Evolutionary conservation across 495 filamentous ascomycete species (phyloP).

Genomic region (Lophiotrema nucula): DNA sequence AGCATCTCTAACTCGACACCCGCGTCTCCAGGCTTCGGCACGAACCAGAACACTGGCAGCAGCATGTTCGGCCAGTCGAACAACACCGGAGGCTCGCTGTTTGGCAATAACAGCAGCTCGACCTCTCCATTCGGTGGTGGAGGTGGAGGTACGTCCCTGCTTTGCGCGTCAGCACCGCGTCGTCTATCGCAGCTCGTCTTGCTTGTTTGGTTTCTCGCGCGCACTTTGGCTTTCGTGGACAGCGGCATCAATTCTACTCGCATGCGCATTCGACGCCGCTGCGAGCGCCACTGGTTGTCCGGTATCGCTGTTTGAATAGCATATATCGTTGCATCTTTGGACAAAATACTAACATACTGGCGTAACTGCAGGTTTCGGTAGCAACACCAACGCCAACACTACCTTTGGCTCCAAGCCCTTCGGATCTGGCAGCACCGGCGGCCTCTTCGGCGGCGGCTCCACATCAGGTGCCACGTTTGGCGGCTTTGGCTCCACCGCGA

Average conservation of each 20-base stretch:
- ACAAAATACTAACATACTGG: no score
- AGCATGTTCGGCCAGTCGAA: constrained; percentile 51
- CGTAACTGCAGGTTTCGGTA: constrained; percentile 22
- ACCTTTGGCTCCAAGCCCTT: constrained; percentile 34
- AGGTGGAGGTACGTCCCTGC: constrained; percentile 51
- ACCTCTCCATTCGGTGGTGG: constrained; percentile 44
- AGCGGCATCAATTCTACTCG: not conserved
- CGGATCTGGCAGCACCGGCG: constrained; percentile 22
- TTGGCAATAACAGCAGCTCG: constrained; percentile 49
- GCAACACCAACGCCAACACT: constrained; percentile 31
- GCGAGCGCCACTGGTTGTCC: not conserved
- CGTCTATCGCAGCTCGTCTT: not conserved
- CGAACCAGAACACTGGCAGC: constrained; percentile 43
- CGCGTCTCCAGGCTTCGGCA: constrained; percentile 60
- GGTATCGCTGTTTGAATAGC: not conserved
- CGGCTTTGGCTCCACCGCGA: constrained; percentile 25
- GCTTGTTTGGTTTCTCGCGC: constrained; percentile 6
- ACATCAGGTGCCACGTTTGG: constrained; percentile 11
- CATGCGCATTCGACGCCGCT: not conserved
- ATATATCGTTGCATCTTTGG: not conserved
- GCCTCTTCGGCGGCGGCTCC: constrained; percentile 44
- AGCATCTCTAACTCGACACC: constrained; percentile 32
- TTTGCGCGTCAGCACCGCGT: constrained; percentile 26
- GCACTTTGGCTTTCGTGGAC: not conserved
- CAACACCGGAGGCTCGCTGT: constrained; percentile 49